These are phyloP conservation scores for Nicotiana otophora DNA, from an alignment of 257 asterid genomes.

Conservation along the genomic window DNA sequence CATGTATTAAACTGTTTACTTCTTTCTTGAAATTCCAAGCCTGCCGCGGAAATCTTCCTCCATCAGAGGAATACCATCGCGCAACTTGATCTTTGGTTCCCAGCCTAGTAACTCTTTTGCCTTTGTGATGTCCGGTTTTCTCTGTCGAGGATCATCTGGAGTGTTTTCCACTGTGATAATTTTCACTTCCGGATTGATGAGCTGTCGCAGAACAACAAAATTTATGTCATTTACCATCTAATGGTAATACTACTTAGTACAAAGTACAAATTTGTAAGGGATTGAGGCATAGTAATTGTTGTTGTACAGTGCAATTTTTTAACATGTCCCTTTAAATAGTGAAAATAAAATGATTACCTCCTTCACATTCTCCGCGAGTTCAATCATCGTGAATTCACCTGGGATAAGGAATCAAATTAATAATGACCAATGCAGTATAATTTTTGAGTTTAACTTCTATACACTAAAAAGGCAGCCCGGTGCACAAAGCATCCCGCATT, in stretches of 20 bases:
- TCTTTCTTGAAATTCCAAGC: conserved; percentile 53
- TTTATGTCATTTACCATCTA: not conserved
- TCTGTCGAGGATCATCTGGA: conserved; percentile 96
- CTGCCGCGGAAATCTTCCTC: conserved; percentile 87
- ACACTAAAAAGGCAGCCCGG: too few relatives aligned
- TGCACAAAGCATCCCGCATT: too few relatives aligned
- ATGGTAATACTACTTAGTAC: not conserved
- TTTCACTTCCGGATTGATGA: conserved; percentile 74
- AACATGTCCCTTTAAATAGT: not conserved
- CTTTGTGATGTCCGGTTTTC: conserved; percentile 87
- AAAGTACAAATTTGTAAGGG: too few relatives aligned
- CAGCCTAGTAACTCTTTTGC: conserved; percentile 80
- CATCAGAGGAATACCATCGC: conserved; percentile 89
- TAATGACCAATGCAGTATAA: not conserved
- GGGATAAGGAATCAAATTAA: not conserved
- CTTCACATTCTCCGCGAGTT: conserved; percentile 58
- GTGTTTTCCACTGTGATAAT: conserved; percentile 81
- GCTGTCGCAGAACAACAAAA: conserved; percentile 28
- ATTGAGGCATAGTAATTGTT: too few relatives aligned
- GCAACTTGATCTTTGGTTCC: conserved; percentile 85
- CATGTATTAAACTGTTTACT: not conserved
- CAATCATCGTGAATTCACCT: conserved; percentile 64
- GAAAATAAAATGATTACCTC: conserved; percentile 24
- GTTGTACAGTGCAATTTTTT: not conserved
- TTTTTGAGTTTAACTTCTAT: not conserved